A percentile compares a stretch with the other conserved stretches of the same genome.
Conservation (phyloP, 352 stramenopile species). For the Globisporangium acanthophoron region DNA sequence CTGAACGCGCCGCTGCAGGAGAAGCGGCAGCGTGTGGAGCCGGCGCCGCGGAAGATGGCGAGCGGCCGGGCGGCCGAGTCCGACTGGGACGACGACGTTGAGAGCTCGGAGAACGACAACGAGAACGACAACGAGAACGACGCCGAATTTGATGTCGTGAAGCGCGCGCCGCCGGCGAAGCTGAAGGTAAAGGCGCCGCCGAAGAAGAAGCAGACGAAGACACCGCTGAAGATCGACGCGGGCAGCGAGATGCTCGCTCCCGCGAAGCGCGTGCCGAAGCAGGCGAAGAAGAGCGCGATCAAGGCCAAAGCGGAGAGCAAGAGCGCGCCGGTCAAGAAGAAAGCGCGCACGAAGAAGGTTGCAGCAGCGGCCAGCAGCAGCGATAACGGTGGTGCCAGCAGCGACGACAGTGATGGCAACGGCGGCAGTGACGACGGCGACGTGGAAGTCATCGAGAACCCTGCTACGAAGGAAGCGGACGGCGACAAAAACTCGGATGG, state of each 20-base stretch:
- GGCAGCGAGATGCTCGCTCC: background rate
- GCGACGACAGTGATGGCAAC: background rate
- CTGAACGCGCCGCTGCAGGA: constrained; percentile 24
- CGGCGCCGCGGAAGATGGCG: background rate
- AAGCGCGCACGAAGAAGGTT: background rate
- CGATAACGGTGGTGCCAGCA: constrained; percentile 8
- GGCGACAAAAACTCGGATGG: background rate
- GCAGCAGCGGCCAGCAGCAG: background rate
- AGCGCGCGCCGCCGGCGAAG: background rate
- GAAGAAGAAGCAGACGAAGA: background rate
- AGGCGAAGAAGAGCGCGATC: background rate
- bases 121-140: constrained; percentile 2
- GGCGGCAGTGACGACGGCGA: constrained; percentile 7
- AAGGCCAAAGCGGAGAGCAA: background rate
- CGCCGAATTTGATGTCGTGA: constrained; percentile 4
- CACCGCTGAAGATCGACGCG: background rate
- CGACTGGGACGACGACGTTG: constrained; percentile 8
- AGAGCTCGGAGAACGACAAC: background rate
- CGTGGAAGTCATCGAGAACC: constrained; percentile 13
- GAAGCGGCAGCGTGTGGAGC: constrained; percentile 29
- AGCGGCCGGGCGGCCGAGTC: constrained; percentile 7
- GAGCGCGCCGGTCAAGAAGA: background rate
- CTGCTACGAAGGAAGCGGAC: background rate
- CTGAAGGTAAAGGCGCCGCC: background rate
- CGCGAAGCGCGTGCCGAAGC: background rate